These are phyloP conservation scores for Dendrobium nobile DNA, from an alignment of 106 monocot genomes.

Conservation along the genomic window DNA sequence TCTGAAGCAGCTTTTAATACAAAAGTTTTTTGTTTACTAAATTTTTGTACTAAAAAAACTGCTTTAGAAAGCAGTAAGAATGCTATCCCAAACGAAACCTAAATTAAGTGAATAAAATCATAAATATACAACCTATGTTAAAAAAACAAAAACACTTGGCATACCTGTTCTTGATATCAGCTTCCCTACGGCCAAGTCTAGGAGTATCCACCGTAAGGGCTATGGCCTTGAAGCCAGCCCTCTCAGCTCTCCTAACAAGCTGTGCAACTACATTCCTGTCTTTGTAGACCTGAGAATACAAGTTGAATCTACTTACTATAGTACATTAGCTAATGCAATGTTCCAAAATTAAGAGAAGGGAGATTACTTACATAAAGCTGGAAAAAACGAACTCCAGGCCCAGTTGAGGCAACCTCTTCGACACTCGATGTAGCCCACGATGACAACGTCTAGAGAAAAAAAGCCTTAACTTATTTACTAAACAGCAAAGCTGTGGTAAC, in stretches of 20 bases:
- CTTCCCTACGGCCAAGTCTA: slow-evolving; percentile 55
- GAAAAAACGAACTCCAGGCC: slow-evolving; percentile 78
- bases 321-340: neutral
- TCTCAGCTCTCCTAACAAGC: slow-evolving; percentile 58
- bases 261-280: slow-evolving; percentile 53
- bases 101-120: neutral
- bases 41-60: no score
- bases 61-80: no score
- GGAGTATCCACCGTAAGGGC: slow-evolving; percentile 56
- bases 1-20: no score
- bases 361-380: slow-evolving; percentile 68
- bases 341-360: neutral
- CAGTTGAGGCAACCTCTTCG: slow-evolving; percentile 78
- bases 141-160: neutral
- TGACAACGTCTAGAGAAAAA: slow-evolving; percentile 43
- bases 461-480: neutral
- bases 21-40: no score
- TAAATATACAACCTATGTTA: neutral
- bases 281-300: slow-evolving; percentile 35
- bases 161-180: slow-evolving; percentile 56
- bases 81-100: no score
- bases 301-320: neutral
- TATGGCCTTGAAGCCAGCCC: slow-evolving; percentile 54
- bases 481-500: neutral
- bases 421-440: slow-evolving; percentile 67